These are phyloP conservation scores for Eimeria tenella DNA, from an alignment of 169 alveolate genomes.

Conservation along the genomic window DNA sequence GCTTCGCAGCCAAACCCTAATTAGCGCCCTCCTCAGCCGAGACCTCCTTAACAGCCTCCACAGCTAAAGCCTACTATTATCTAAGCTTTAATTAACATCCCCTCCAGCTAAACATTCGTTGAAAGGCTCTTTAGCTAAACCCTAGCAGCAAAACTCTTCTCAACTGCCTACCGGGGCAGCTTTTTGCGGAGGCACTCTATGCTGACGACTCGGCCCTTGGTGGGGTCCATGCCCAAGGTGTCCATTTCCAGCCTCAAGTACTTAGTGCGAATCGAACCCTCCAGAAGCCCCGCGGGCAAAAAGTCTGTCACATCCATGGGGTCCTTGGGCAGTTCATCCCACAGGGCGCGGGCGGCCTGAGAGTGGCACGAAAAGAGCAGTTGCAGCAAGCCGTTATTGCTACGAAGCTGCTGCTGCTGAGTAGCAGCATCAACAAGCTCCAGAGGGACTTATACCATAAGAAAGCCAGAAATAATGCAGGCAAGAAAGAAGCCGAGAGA, in stretches of 20 bases:
- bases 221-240: constrained; percentile 84
- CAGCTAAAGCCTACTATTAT: too few species aligned
- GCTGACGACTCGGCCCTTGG: constrained; percentile 81
- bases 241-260: constrained; percentile 83
- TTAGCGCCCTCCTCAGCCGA: too few species aligned
- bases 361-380: not conserved
- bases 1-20: too few species aligned
- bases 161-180: constrained; percentile 76
- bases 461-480: not conserved
- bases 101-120: too few species aligned
- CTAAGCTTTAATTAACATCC: too few species aligned
- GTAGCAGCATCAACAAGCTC: not conserved
- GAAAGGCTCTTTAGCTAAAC: too few species aligned
- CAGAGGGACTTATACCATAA: not conserved
- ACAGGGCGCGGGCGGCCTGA: constrained; percentile 67
- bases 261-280: constrained; percentile 51
- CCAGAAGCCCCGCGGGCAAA: constrained; percentile 48
- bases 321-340: constrained; percentile 80
- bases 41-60: too few species aligned
- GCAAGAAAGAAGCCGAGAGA: not conserved
- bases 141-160: not conserved
- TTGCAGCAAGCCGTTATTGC: not conserved
- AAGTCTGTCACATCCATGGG: constrained; percentile 77
- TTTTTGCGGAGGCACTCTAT: constrained; percentile 75
- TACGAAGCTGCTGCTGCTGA: not conserved